Percentiles rank a stretch among this genome's conserved stretches.
Conservation (phyloP, 208 protist genomes). For the Leishmania tropica region DNA sequence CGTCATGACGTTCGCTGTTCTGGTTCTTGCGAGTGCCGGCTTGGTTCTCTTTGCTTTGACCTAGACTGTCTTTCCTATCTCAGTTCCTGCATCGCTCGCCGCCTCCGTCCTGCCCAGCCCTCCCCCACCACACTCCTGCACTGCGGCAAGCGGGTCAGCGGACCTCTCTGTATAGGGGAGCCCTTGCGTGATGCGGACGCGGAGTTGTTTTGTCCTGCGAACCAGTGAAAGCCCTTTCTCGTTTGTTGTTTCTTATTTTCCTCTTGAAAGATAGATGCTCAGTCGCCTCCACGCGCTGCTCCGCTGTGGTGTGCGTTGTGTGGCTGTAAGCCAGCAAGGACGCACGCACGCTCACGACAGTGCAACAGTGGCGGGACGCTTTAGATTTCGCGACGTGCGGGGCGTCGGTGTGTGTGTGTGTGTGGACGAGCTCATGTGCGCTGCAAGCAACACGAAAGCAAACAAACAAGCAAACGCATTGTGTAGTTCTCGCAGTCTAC, state of each 20-base stretch:
- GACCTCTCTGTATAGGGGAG: not conserved
- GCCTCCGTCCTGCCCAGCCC: not conserved
- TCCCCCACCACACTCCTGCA: not conserved
- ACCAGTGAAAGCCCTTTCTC: not conserved
- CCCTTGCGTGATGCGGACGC: not conserved
- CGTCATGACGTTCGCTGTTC: not conserved
- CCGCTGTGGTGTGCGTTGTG: not conserved
- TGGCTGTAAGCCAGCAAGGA: too few species aligned
- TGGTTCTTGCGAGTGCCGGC: not conserved
- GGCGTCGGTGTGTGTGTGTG: not conserved
- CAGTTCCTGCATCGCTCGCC: not conserved
- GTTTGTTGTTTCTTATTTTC: not conserved
- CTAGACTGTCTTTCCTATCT: not conserved
- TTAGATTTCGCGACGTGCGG: not conserved
- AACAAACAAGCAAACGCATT: not conserved
- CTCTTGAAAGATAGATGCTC: not conserved
- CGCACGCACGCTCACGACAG: not conserved
- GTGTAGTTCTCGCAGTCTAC: not conserved
- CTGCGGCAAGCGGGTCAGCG: not conserved
- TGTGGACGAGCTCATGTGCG: not conserved
- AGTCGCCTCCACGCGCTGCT: not conserved
- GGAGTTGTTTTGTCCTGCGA: not conserved
- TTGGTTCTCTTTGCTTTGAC: not conserved
- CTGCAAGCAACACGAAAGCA: not conserved
- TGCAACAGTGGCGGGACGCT: not conserved